Evolutionary conservation across 2,329 filamentous ascomycete genomes (phyloP), one percentile per base, ranked within the genome.

Genomic region (Fusarium sp.): DNA sequence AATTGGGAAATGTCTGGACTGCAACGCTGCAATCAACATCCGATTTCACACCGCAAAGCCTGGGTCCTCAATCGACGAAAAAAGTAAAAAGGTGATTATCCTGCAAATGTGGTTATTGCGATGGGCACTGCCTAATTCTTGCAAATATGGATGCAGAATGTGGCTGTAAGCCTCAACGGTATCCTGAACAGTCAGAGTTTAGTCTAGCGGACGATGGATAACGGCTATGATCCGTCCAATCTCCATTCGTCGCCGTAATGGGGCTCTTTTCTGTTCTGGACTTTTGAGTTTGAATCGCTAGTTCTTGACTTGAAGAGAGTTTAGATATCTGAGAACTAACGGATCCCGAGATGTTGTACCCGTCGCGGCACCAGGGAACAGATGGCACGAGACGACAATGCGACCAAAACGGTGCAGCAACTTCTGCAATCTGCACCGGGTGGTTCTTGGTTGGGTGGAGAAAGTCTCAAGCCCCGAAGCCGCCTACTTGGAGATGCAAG

Each of bases 261-360:
- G 43, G 33, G 40, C 48, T 58, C 18, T 64, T 13, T 61, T 54
- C 64, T 65, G 48, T 43, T 62, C 62, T 68, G 37, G 41, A 41
- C 14, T 43, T 66, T 71, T 68, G 59, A 72, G 66, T 70, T 72
- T 68, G 54, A 35, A 23, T 55, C 45, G 36, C 58, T 40, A 36
- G 20, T 50, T 45, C 36, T 55, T 31, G n/a, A 41, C 41, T 66
- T 51, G 18, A 51, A 58, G 25, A 35, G 49, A 50, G 51, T 51
- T 63, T 50, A 41, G 61, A 67, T 47, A 27, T 18, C 33, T 46
- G 15, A 43, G 31, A 14, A 31, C 11, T 31, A 51, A 63, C 37
- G 47, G 41, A 48, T 36, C 47, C 41, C 43, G 51, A 57, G 65
- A 50, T 42, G 42, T 51, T 48, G 53, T 56, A 42, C 48, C 66